Evolutionary conservation across 352 stramenopile genomes (phyloP), one percentile per base, ranked within the genome.

Genomic region (Globisporangium rhizosaccharum): DNA sequence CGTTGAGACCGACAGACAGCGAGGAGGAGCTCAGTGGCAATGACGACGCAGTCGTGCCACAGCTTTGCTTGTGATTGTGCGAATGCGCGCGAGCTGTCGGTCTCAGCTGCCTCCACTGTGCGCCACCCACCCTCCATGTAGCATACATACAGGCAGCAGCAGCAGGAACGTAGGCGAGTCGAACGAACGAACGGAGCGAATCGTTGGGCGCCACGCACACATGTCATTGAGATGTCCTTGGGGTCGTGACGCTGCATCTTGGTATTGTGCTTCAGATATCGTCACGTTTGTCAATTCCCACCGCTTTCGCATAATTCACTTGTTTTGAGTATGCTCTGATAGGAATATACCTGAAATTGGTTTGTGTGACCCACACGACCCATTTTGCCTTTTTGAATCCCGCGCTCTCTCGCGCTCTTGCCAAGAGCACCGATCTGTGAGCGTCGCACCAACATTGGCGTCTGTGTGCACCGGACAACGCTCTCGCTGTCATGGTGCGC

Each of bases 401-500:
- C 18, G 41, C 41, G 12, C 39, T 44, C 37, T 44, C 37, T 44
- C 15, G 39, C 9, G 4, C 15, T n/a, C 18, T 14, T 15, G 14
- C 14, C 33, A 39, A 39, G 10, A 5, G 33, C 33, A 39, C 10
- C 33, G 33, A 39, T 12, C 33, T 39, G 33, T 6, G 33, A 10
- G 33, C 33, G 33, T 39, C 33, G 33, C 30, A 36, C 30, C 9
- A 5, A 9, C 30, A 36, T 36, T 36, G 30, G 30, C 30, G 30
- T 23, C 23, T 33, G 3, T 3, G 28, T 33, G 28, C 28, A 6
- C 28, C 28, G 6, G 28, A 44, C 39, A 10, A 47, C 20, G 50
- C 20, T 60, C 25, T 14, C 28, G 10, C 26, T 57, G 14, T 15
- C 14, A 92, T 92, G 79, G 80, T 92, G 57, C 73, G 73, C 56